Evolutionary conservation across 2,329 filamentous ascomycete species (phyloP), one percentile per base, ranked within the genome.

Genomic region (Endocalyx cinctus): DNA sequence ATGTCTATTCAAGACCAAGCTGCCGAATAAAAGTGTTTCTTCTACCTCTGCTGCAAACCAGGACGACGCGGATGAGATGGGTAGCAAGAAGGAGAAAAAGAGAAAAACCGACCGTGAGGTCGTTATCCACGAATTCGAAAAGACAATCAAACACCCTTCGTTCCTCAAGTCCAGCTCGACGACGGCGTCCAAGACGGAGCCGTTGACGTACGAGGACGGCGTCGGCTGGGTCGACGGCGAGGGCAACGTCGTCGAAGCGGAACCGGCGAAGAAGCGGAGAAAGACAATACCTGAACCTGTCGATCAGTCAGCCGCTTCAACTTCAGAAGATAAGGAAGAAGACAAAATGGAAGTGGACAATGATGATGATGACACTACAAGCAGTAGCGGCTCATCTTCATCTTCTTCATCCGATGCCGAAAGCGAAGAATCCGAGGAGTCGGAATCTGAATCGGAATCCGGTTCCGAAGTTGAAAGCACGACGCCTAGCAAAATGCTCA

Each of bases 61-160:
- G 33, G 42, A 62, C 10, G 47, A 55, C 2, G 62, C 66, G 20
- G 61, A 66, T 18, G 62, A 67, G 6, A 57, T 57, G 14, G 54
- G 61, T 11, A 57, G 63, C n/a, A 67, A 69, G 42, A 70, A 70
- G 46, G 79, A 74, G 46, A 79, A 78, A 47, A 76, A 75, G 45
- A 75, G 71, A 39, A 74, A 77, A 48, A 70, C 72, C 28, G 70
- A 67, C 32, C 33, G 67, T 11, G 77, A 84, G 38, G 70, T 82
- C 2, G 67, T 87, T 4, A 73, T 97, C 4, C 89, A 97, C 59
- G 92, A 98, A 55, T 97, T 96, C 54, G 77, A 84, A 48, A 88
- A 87, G 56, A 88, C 84, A 6, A 79, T 77, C 23, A 90, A 87
- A 50, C 83, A 87, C 43, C 86, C 88, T 0, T 84, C 77, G 5